Percentiles rank a stretch among this genome's conserved stretches.
Evolutionary conservation across 306 rosid species (phyloP).

Genomic region (Vigna mungo): DNA sequence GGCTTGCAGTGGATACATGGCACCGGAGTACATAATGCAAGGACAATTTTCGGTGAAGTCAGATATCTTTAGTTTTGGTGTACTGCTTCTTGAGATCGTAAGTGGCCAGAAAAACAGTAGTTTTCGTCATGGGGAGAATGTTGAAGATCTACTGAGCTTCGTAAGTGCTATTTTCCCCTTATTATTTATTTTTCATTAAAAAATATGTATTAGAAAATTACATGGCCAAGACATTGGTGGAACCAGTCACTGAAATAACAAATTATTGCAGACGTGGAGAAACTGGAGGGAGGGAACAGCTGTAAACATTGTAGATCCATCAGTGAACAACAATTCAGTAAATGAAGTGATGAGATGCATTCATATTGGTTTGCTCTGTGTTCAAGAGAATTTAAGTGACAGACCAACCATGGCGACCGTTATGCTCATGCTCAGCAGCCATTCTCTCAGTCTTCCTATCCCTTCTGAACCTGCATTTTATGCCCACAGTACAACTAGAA

Average conservation of each 20-base stretch:
- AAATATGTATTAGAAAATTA: not conserved
- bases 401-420: constrained; percentile 8
- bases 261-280: not conserved
- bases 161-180: not conserved
- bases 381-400: constrained; percentile 4
- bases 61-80: constrained; percentile 63
- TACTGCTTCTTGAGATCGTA: constrained; percentile 21
- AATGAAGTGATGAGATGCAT: constrained; percentile 23
- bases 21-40: constrained; percentile 61
- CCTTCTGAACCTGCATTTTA: constrained; percentile 28
- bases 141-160: constrained; percentile 1
- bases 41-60: constrained; percentile 59
- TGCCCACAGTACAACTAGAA: not conserved
- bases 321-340: not conserved
- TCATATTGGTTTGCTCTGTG: constrained; percentile 11
- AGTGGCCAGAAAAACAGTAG: constrained; percentile 3
- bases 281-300: constrained; percentile 22
- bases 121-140: not conserved
- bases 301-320: not conserved
- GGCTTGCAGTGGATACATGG: constrained; percentile 61
- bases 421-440: not conserved
- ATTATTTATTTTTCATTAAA: not conserved
- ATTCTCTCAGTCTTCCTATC: not conserved
- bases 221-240: not conserved
- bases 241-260: not conserved